Evolutionary conservation across 1,139 yeast species (phyloP), one percentile per base, ranked within the genome.

Genomic region (Magnusiomyces clavatus): DNA sequence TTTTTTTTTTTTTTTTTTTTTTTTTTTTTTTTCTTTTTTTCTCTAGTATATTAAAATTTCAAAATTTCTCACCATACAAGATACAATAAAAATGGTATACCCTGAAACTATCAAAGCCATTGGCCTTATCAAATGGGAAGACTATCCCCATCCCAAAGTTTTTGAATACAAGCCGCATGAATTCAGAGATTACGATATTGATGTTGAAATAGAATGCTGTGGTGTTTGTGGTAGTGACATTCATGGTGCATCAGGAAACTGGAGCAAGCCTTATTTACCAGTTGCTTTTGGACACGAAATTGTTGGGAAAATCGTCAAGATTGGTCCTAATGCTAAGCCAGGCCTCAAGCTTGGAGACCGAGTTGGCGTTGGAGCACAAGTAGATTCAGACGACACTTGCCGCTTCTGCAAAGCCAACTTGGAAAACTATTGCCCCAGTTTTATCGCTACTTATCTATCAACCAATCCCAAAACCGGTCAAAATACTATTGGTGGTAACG

Each of bases 151-250:
- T 19, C 43, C 43, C 11, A n/a, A 40, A 17, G 13, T 11, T 14
- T 40, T 40, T 12, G 20, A n/a, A 17, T 40, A 40, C 43, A 16
- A 40, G 43, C 43, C 43, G 5, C 43, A 40, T 14, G 43, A 14
- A 12, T 43, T 52, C 35, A 41, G 43, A 17, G 51, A 43, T 40
- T 14, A 54, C 44, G 64, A 61, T 60, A 76, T 80, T 35, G 78
- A 74, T 17, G 64, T 79, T 57, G 67, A 77, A 63, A 73, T 69
- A 51, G 66, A 69, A 51, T 72, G 72, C 51, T 78, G 86, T 63
- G 86, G 86, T 39, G 72, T 82, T 55, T 82, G 87, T 68, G 85
- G 83, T 36, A 72, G 81, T 12, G 84, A 80, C 60, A 63, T 77
- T 55, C 82, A 77, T 61, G 71, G 77, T 43, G 66, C 70, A 47